Evolutionary conservation across 2,329 filamentous ascomycete species (phyloP).

Genomic region (Aspergillus tanneri): DNA sequence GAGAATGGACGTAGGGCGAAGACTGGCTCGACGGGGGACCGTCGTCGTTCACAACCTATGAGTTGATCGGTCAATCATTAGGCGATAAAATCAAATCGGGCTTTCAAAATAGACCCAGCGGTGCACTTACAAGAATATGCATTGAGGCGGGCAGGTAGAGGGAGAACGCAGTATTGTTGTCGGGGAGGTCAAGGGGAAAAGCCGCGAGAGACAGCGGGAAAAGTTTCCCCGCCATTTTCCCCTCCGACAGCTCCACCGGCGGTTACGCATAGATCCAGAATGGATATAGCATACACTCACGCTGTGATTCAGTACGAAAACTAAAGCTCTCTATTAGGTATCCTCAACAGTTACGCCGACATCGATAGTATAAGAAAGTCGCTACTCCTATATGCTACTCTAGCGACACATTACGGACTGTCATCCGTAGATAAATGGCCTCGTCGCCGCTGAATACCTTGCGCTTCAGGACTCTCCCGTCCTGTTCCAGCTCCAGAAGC

Average conservation of each 20-base stretch:
- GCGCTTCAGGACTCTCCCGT: constrained; percentile 33
- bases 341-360: background rate
- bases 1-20: constrained; percentile 75
- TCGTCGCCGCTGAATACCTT: constrained; percentile 35
- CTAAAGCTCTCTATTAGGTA: constrained; percentile 2
- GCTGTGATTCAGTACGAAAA: too few relatives aligned
- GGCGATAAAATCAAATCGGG: background rate
- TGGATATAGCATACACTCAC: background rate
- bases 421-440: constrained; percentile 27
- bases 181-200: constrained; percentile 18
- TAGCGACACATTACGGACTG: constrained; percentile 7
- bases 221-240: constrained; percentile 16
- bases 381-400: background rate
- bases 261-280: constrained; percentile 23
- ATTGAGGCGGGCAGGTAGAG: constrained; percentile 32
- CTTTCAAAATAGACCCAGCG: background rate
- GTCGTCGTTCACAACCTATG: constrained; percentile 66
- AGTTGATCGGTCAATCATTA: background rate
- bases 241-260: constrained; percentile 13
- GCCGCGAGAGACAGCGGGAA: constrained; percentile 15
- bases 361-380: constrained; percentile 1
- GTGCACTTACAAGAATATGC: constrained; percentile 52
- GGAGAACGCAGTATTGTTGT: background rate
- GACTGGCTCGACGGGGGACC: constrained; percentile 75
- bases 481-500: constrained; percentile 59